Base-by-base conservation (phyloP, 2,329 filamentous ascomycete genomes). In the Arthrobotrys megalospora region DNA sequence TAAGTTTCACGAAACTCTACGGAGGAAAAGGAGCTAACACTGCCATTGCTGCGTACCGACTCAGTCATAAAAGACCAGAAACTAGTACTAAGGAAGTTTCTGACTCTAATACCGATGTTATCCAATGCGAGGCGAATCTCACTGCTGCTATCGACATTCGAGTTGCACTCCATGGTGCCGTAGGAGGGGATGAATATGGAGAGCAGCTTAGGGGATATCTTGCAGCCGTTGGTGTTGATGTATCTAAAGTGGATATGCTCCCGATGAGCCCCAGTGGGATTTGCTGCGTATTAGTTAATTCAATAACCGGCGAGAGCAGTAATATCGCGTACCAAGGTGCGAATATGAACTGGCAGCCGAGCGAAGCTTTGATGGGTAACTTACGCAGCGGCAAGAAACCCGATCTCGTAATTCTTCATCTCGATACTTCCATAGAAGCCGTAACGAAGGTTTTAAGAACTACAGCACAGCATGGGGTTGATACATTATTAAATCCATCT, bases 311-410 rank as follows among this genome's bases (percentile, higher is more conserved):
- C 5, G 16, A 34, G 11, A 32, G 14, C 24, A 55, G 50, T 34
- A 55, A 55, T 36, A 36, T 55, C 14, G 50, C 50, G n/a, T 55
- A 55, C 21, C 50, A 32, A 55, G 50, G 21, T 34, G 24, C 50
- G n/a, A n/a, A 55, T 19, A 55, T 55, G 6, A 32, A 55, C 6
- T 34, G 32, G 32, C 50, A 34, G 12, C 50, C 50, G 12, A 55
- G 16, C 34, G 50, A 32, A 5, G 50, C 50, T 16, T 55, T 55
- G n/a, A 34, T 34, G 14, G 5, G 11, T 32, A 55, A 21, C 21
- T 28, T 52, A 11, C 12, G 21, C 21, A 11, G 50, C 16, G 34
- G 50, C 16, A 16, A 55, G 28, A 28, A 28, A 11, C 50, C 50
- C 12, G 50, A 55, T 34, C 11, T 55, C 19, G 2, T 52, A 2